These are phyloP conservation scores for Hypholoma fasciculare DNA, from an alignment of 768 basidiomycete species.

Conservation along the genomic window DNA sequence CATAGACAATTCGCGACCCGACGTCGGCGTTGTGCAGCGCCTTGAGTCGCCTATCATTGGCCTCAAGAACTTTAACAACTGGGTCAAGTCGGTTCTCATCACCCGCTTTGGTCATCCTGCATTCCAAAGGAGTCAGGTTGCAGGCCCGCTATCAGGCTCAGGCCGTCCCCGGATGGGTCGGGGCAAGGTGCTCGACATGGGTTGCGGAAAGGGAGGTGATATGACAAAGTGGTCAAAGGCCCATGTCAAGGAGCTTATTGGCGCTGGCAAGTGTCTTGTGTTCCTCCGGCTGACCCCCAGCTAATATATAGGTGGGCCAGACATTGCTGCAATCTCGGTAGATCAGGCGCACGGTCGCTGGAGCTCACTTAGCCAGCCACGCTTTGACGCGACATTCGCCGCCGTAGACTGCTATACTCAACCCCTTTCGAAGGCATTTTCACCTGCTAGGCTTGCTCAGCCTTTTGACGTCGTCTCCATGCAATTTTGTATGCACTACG, in stretches of 20 bases:
- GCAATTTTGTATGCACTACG: conserved; percentile 99
- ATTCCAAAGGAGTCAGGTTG: conserved; percentile 40
- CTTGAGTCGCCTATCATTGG: conserved; percentile 93
- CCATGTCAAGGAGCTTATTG: conserved; percentile 73
- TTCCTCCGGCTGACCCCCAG: not conserved
- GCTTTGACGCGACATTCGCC: conserved; percentile 80
- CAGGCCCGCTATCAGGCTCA: conserved; percentile 23
- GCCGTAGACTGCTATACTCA: conserved; percentile 88
- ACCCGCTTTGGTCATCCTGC: conserved; percentile 82
- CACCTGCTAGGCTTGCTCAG: conserved; percentile 54
- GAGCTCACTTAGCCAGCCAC: conserved; percentile 46
- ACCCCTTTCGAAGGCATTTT: conserved; percentile 67
- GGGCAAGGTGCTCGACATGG: conserved; percentile 92
- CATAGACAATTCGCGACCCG: conserved; percentile 89
- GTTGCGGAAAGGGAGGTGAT: conserved; percentile 99
- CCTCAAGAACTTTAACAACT: conserved; percentile 97
- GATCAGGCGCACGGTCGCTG: conserved; percentile 84
- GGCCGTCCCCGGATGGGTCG: conserved; percentile 32
- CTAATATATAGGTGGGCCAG: conserved; percentile 36
- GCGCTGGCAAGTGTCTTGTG: conserved; percentile 57
- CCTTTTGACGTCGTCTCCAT: conserved; percentile 95
- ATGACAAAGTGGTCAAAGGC: conserved; percentile 95
- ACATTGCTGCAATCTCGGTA: conserved; percentile 87
- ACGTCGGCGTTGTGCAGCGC: conserved; percentile 84
- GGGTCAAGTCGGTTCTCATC: conserved; percentile 98